phyloP scores from a whole-genome alignment of 148 eudicot species.

The Vaccinium corymbosum region DNA sequence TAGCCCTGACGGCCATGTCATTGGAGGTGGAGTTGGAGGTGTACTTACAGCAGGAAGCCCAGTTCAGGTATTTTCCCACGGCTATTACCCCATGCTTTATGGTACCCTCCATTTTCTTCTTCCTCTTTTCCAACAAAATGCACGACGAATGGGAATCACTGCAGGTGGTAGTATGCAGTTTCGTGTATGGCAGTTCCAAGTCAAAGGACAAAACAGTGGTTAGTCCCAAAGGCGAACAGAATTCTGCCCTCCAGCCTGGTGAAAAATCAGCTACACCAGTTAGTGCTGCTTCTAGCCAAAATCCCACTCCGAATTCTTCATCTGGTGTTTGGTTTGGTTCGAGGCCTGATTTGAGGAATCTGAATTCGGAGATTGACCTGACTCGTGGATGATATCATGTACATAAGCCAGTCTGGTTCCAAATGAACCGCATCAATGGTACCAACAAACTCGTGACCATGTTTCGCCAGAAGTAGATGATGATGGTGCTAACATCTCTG shows the following conservation, averaged over 20 bases:
- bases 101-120: background rate
- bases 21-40: slow-evolving; percentile 91
- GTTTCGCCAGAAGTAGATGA: slow-evolving; percentile 17
- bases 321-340: slow-evolving; percentile 32
- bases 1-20: slow-evolving; percentile 78
- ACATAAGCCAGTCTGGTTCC: slow-evolving; percentile 19
- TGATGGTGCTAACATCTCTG: slow-evolving; percentile 24
- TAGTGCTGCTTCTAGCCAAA: slow-evolving; percentile 22
- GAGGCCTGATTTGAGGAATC: slow-evolving; percentile 30
- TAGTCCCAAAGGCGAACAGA: slow-evolving; percentile 29
- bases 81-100: background rate
- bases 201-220: slow-evolving; percentile 38
- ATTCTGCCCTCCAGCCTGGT: slow-evolving; percentile 20
- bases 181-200: slow-evolving; percentile 61
- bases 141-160: background rate
- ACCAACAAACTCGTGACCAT: slow-evolving; percentile 10
- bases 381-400: slow-evolving; percentile 41
- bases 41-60: slow-evolving; percentile 66
- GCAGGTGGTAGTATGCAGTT: slow-evolving; percentile 84
- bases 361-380: slow-evolving; percentile 43
- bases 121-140: slow-evolving; percentile 1
- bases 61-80: slow-evolving; percentile 55
- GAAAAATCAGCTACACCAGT: slow-evolving; percentile 29
- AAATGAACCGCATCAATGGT: slow-evolving; percentile 20
- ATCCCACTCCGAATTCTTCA: slow-evolving; percentile 22